Evolutionary conservation across 441 rosid species (phyloP).

Genomic region (Flueggea neowawraea): DNA sequence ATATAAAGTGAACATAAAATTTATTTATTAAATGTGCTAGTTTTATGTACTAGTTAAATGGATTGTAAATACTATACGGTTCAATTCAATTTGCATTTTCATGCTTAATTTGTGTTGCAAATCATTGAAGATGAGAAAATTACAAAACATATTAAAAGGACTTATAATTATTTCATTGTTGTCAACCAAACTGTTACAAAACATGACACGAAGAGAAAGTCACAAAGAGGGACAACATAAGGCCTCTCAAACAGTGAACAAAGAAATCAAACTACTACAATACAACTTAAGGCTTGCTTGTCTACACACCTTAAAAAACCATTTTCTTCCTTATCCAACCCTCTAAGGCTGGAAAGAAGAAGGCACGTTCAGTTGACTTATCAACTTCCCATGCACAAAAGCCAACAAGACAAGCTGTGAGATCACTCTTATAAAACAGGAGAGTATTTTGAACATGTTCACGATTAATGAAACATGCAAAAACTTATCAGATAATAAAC

Average conservation of each 20-base stretch:
- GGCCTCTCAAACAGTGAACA: conserved; percentile 15
- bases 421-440: conserved; percentile 30
- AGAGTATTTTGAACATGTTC: conserved; percentile 28
- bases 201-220: background rate
- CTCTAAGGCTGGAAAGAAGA: conserved; percentile 3
- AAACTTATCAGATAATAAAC: conserved; percentile 14
- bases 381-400: conserved; percentile 20
- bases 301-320: conserved; percentile 21
- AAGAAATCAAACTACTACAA: conserved; percentile 18
- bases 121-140: background rate
- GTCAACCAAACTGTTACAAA: conserved; percentile 14
- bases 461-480: conserved; percentile 32
- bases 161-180: conserved; percentile 10
- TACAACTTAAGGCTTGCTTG: conserved; percentile 23
- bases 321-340: conserved; percentile 9
- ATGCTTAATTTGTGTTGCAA: background rate
- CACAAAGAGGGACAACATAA: background rate
- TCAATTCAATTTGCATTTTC: no score
- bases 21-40: no score
- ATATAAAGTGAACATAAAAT: no score
- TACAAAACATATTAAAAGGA: background rate
- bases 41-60: no score
- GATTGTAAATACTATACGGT: no score
- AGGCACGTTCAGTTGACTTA: conserved; percentile 15
- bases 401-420: conserved; percentile 26